Percentiles rank a stretch among this genome's conserved stretches.
Conservation (phyloP, 345 rosid genomes). For the Balakata baccata region DNA sequence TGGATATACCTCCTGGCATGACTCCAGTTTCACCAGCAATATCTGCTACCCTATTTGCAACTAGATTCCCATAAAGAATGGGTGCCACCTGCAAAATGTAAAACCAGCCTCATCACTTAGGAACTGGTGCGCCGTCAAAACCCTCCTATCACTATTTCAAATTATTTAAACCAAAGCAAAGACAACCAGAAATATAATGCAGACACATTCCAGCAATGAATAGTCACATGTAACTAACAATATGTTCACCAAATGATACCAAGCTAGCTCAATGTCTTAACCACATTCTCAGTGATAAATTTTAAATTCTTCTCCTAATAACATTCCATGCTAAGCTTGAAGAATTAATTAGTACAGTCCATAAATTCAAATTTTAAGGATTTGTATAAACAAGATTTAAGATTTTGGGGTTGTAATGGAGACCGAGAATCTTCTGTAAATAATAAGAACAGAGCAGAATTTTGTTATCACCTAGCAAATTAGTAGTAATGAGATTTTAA, state of each 20-base stretch:
- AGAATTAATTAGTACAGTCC: background rate
- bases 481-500: too few relatives aligned
- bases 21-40: conserved; percentile 96
- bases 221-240: background rate
- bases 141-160: background rate
- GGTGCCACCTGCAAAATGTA: conserved; percentile 70
- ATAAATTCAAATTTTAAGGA: background rate
- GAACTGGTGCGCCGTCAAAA: background rate
- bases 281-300: background rate
- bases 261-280: background rate
- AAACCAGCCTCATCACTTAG: conserved; percentile 7
- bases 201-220: background rate
- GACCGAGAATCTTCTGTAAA: too few relatives aligned
- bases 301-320: background rate
- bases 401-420: too few relatives aligned
- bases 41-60: conserved; percentile 89
- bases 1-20: conserved; percentile 89
- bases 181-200: background rate
- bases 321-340: background rate
- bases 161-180: conserved; percentile 1
- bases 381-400: too few relatives aligned
- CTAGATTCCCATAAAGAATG: conserved; percentile 82
- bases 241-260: background rate
- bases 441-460: too few relatives aligned
- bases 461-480: too few relatives aligned